phyloP scores from a whole-genome alignment of 139 green algal species.

The Pleodorina starrii region DNA sequence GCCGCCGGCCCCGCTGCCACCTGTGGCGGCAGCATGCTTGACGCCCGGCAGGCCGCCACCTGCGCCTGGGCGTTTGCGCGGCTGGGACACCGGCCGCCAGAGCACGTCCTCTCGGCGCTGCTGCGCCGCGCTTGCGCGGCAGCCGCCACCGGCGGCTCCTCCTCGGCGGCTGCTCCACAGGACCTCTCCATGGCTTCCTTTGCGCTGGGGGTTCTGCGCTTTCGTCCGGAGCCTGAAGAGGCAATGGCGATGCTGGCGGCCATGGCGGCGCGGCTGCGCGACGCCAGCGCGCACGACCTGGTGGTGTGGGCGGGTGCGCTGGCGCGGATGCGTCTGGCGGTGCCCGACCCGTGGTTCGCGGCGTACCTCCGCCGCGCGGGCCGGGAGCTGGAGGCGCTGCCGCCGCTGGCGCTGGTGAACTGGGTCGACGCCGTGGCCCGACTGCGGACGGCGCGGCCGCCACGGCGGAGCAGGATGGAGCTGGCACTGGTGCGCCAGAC shows the following conservation, averaged over 20 bases:
- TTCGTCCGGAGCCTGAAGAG: neutral
- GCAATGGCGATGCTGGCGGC: neutral
- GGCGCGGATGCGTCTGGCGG: constrained; percentile 20
- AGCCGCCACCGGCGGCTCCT: neutral
- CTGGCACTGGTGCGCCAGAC: neutral
- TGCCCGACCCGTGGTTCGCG: neutral
- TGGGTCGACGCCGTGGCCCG: constrained; percentile 8
- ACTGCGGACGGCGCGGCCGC: neutral
- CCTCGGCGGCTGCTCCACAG: neutral
- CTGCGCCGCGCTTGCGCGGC: neutral
- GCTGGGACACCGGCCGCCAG: constrained; percentile 1
- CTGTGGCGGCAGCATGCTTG: neutral
- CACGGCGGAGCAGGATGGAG: neutral
- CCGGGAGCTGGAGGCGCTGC: neutral
- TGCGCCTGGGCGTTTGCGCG: constrained; percentile 32
- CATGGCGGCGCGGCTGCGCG: neutral
- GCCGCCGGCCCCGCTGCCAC: neutral
- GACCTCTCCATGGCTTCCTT: constrained; percentile 33
- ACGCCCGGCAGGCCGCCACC: neutral
- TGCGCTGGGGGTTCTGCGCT: constrained; percentile 1
- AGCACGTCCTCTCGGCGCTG: neutral
- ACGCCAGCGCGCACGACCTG: constrained; percentile 24
- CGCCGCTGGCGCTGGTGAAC: constrained; percentile 15
- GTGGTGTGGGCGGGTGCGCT: constrained; percentile 4
- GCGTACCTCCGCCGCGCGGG: neutral